phyloP scores from a whole-genome alignment of 257 asterid species.

The Nicotiana knightiana region DNA sequence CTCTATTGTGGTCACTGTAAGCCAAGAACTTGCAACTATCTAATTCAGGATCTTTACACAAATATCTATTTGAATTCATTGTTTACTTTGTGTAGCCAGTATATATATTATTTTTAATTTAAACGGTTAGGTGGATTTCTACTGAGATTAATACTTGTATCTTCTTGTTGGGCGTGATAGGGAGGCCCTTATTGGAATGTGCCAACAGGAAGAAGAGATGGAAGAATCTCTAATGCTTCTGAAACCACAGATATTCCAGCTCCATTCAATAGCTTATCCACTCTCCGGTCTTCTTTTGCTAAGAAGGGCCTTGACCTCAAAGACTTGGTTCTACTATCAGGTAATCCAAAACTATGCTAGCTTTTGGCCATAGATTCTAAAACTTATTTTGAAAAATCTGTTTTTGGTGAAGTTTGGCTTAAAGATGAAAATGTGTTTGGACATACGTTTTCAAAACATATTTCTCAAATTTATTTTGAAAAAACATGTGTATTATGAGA shows the following conservation, averaged over 20 bases:
- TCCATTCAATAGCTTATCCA: slow-evolving; percentile 33
- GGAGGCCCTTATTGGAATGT: slow-evolving; percentile 54
- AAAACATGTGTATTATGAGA: too few relatives aligned
- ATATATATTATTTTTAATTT: neutral
- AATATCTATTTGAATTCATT: neutral
- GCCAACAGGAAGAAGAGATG: slow-evolving; percentile 50
- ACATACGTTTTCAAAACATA: too few relatives aligned
- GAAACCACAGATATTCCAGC: slow-evolving; percentile 45
- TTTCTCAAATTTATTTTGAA: too few relatives aligned
- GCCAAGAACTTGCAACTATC: neutral
- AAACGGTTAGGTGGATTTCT: neutral
- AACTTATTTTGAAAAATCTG: too few relatives aligned
- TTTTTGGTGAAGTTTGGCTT: too few relatives aligned
- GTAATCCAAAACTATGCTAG: slow-evolving; percentile 8
- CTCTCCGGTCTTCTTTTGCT: slow-evolving; percentile 40
- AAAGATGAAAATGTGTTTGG: too few relatives aligned
- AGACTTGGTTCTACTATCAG: slow-evolving; percentile 42
- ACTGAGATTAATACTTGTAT: too few relatives aligned
- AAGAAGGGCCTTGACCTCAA: slow-evolving; percentile 41
- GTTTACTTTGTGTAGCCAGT: neutral
- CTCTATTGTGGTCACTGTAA: slow-evolving; percentile 9
- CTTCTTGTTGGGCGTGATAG: slow-evolving; percentile 5
- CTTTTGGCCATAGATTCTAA: too few relatives aligned
- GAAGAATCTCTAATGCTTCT: slow-evolving; percentile 33
- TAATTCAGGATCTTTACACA: neutral